A percentile compares a stretch with the other conserved stretches of the same genome.
phyloP scores from a whole-genome alignment of 805 yeast species.

The Barnettozyma siamensis region DNA sequence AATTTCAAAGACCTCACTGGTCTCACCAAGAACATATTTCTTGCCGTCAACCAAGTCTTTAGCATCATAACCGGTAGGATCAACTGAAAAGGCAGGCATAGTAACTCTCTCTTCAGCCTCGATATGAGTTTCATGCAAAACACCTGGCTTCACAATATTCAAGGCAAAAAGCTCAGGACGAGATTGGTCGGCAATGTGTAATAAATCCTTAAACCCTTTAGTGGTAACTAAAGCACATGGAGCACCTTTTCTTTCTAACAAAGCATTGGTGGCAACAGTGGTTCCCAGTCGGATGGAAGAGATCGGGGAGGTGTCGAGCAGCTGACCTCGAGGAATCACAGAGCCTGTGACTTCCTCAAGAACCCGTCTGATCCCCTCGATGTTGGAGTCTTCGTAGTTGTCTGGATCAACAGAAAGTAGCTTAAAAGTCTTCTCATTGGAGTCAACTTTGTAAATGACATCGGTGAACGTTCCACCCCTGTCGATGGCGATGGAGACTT shows the following conservation, averaged over 20 bases:
- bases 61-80: constrained; percentile 40
- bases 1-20: constrained; percentile 34
- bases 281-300: constrained; percentile 43
- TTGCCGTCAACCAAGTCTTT: constrained; percentile 24
- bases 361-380: constrained; percentile 44
- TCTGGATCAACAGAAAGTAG: constrained; percentile 42
- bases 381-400: constrained; percentile 45
- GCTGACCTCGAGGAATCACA: constrained; percentile 28
- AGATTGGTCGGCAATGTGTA: constrained; percentile 48
- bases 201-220: constrained; percentile 44
- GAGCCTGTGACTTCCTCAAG: constrained; percentile 33
- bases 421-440: constrained; percentile 39
- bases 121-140: constrained; percentile 37
- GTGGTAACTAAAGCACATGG: constrained; percentile 42
- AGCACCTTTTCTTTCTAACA: constrained; percentile 48
- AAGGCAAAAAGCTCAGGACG: constrained; percentile 47
- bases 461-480: constrained; percentile 45
- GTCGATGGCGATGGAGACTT: constrained; percentile 17
- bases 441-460: constrained; percentile 37
- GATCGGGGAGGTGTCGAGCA: constrained; percentile 32
- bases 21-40: constrained; percentile 36
- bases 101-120: constrained; percentile 52
- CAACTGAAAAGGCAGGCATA: constrained; percentile 61
- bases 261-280: constrained; percentile 50
- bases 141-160: constrained; percentile 42